These are phyloP conservation scores for Phytopythium delawarense DNA, from an alignment of 352 stramenopile species.

Conservation along the genomic window DNA sequence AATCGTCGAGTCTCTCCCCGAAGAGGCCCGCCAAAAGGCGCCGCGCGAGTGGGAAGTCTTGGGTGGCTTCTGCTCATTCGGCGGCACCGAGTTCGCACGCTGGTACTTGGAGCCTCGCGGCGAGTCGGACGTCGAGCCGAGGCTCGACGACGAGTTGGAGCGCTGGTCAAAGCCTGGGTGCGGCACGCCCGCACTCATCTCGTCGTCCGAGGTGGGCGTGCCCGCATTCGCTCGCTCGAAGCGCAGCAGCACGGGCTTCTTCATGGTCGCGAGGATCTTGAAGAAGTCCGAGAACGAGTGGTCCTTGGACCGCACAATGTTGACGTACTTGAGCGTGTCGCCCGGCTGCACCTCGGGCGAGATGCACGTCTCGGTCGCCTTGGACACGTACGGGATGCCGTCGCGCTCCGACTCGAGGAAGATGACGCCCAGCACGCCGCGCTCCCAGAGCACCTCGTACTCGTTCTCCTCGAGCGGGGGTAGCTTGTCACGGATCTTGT, in stretches of 20 bases:
- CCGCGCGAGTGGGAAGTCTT: conserved; percentile 33
- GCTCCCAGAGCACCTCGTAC: conserved; percentile 87
- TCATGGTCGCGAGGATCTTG: conserved; percentile 88
- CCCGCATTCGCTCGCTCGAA: conserved; percentile 60
- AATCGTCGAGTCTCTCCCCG: conserved; percentile 32
- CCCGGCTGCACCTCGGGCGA: conserved; percentile 60
- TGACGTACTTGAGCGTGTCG: conserved; percentile 84
- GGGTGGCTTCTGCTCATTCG: conserved; percentile 37
- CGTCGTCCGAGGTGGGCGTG: conserved; percentile 48
- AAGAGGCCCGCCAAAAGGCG: conserved; percentile 56
- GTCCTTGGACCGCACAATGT: conserved; percentile 80
- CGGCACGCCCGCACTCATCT: conserved; percentile 12
- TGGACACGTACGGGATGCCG: conserved; percentile 83
- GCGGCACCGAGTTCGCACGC: conserved; percentile 54
- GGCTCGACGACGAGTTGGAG: conserved; percentile 34
- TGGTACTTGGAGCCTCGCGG: conserved; percentile 28
- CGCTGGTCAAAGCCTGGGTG: conserved; percentile 41
- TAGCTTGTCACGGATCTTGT: conserved; percentile 79
- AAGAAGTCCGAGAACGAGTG: conserved; percentile 89
- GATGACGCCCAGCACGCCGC: conserved; percentile 81
- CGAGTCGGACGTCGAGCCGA: conserved; percentile 13
- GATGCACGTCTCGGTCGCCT: conserved; percentile 84
- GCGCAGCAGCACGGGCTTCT: conserved; percentile 83
- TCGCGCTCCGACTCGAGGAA: conserved; percentile 85
- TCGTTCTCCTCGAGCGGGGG: conserved; percentile 70